Conservation (phyloP, 331 rosid species). For the Ulmus americana region DNA sequence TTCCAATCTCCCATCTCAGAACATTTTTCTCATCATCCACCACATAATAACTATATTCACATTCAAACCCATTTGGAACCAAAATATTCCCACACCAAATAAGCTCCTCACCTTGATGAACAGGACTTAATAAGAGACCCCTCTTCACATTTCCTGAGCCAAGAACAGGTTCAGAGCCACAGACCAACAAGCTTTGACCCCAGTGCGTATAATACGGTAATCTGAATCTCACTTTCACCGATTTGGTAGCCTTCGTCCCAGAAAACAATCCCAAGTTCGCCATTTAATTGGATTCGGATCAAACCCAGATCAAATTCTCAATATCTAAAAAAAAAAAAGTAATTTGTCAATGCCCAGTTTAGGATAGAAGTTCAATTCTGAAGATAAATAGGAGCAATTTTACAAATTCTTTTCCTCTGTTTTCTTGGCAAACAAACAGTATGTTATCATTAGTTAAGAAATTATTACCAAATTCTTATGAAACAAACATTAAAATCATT, state of each 20-base stretch:
- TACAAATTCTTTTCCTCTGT: background rate
- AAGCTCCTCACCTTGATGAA: slow-evolving; percentile 67
- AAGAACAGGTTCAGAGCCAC: slow-evolving; percentile 74
- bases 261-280: slow-evolving; percentile 52
- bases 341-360: slow-evolving; percentile 1
- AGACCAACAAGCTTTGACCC: slow-evolving; percentile 81
- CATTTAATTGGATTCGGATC: slow-evolving; percentile 44
- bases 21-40: slow-evolving; percentile 65
- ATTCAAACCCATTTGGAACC: slow-evolving; percentile 55
- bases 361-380: background rate
- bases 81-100: slow-evolving; percentile 68
- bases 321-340: slow-evolving; percentile 12
- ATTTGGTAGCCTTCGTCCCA: slow-evolving; percentile 38
- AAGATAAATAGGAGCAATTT: background rate
- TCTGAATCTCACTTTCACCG: slow-evolving; percentile 66
- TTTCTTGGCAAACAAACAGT: slow-evolving; percentile 5
- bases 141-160: slow-evolving; percentile 89
- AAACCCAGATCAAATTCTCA: slow-evolving; percentile 28
- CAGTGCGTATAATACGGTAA: slow-evolving; percentile 77
- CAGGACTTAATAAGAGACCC: slow-evolving; percentile 63
- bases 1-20: slow-evolving; percentile 76
- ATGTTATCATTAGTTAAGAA: background rate
- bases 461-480: no score
- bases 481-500: no score
- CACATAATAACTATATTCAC: slow-evolving; percentile 72